Evolutionary conservation across 768 basidiomycete species (phyloP), one percentile per base, ranked within the genome.

Genomic region (Coprinopsis cinerea): DNA sequence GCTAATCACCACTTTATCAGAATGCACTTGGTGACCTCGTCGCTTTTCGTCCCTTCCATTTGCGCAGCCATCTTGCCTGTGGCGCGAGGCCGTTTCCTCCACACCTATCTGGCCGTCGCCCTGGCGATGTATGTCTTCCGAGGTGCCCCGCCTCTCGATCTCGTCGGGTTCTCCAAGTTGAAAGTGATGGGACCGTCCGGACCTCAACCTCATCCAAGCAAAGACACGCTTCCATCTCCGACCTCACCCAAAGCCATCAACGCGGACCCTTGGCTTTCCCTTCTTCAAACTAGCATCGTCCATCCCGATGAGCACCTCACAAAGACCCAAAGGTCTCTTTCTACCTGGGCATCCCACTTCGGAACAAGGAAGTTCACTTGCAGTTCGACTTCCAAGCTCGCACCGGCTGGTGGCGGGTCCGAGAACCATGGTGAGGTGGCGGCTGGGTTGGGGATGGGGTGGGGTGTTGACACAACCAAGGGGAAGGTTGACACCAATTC

Each of bases 11-110:
- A 15, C 44, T 39, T 42, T 41, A 14, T 26, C 14, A 87, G 83
- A 13, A 78, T 83, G 66, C 86, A 81, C 54, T 64, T 82, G 1
- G 74, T 86, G 32, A 89, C 85, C 0, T 84, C 83, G 3, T 70
- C 78, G 2, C 57, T 84, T 18, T 84, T 86, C 68, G 58, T 85
- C 23, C 70, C 79, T 0, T 75, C 82, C 1, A 49, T 81, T 36
- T 55, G 74, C 27, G 69, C 69, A 0, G 56, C 56, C 27, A 62
- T 79, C 44, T 61, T 69, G 4, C 70, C 70, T 0, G 35, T 61
- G 0, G 79, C 77, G 0, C 74, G 78, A 49, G 67, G 66, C 2
- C 62, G 76, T 14, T 67, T 88, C 13, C 71, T 89, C n/a, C 77
- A 75, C 6, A 66, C 73, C 1, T 84, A 83, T 64, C 75, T 88